Evolutionary conservation across 495 filamentous ascomycete genomes (phyloP).

Genomic region (Lasiosphaeria miniovina): DNA sequence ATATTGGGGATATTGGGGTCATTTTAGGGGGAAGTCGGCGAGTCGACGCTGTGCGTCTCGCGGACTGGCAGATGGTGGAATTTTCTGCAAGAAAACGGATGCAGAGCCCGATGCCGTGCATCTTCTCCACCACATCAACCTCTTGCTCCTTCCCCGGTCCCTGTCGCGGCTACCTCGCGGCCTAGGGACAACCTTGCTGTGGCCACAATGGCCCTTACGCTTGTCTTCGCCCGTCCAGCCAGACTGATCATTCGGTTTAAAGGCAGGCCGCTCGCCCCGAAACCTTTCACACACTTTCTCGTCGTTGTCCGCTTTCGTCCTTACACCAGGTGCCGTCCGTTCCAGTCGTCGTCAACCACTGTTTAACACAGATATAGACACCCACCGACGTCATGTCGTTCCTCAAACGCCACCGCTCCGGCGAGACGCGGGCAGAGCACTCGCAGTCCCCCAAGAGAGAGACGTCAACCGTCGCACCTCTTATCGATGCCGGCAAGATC

Average conservation of each 20-base stretch:
- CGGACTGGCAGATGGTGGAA: not conserved
- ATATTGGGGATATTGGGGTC: not conserved
- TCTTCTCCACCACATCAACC: not conserved
- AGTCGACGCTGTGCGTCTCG: not conserved
- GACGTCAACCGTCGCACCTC: not conserved
- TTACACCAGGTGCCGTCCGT: not conserved
- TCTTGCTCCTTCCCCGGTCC: not conserved
- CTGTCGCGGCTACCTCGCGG: not conserved
- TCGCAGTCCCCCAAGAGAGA: not conserved
- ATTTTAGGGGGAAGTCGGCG: not conserved
- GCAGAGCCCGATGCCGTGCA: not conserved
- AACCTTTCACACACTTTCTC: not conserved
- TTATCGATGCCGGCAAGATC: conserved; percentile 28
- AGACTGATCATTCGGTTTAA: not conserved
- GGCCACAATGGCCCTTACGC: not conserved
- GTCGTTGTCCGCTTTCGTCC: not conserved
- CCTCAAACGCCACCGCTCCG: conserved; percentile 2
- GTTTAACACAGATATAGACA: not conserved
- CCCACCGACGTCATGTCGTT: conserved; percentile 2
- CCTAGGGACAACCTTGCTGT: not conserved
- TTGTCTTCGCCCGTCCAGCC: not conserved
- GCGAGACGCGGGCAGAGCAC: not conserved
- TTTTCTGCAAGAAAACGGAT: not conserved
- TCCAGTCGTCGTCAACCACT: not conserved
- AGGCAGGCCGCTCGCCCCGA: not conserved